phyloP scores from a whole-genome alignment of 345 rosid genomes.

The Euphorbia pulcherrima region DNA sequence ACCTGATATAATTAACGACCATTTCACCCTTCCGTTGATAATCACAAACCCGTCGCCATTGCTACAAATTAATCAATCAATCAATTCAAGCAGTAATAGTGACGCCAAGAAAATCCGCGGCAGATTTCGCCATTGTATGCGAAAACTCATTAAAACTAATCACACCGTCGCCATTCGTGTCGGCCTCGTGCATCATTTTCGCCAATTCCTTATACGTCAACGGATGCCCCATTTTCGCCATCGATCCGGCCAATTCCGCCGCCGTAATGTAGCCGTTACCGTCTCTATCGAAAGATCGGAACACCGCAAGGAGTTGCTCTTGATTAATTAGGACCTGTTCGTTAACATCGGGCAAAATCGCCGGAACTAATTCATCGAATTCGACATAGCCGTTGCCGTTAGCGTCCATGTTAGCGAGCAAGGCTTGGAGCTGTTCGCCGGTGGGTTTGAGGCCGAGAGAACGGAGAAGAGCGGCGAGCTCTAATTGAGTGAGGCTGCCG shows the following conservation, averaged over 20 bases:
- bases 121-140: slow-evolving; percentile 69
- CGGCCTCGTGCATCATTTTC: slow-evolving; percentile 88
- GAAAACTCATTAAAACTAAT: slow-evolving; percentile 78
- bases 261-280: slow-evolving; percentile 70
- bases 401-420: slow-evolving; percentile 62
- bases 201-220: slow-evolving; percentile 64
- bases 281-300: slow-evolving; percentile 60
- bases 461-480: slow-evolving; percentile 85
- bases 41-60: too few relatives aligned
- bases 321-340: slow-evolving; percentile 60
- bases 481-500: slow-evolving; percentile 78
- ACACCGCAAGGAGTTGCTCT: slow-evolving; percentile 57
- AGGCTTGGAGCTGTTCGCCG: slow-evolving; percentile 63
- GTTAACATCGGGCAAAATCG: slow-evolving; percentile 63
- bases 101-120: slow-evolving; percentile 67
- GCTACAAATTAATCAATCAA: neutral
- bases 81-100: neutral
- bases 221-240: slow-evolving; percentile 84
- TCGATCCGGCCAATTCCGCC: slow-evolving; percentile 68
- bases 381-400: slow-evolving; percentile 78
- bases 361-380: slow-evolving; percentile 69
- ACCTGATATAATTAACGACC: too few relatives aligned
- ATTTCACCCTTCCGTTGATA: too few relatives aligned
- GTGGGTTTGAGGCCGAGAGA: slow-evolving; percentile 79
- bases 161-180: slow-evolving; percentile 84